These are phyloP conservation scores for Alternaria sp. DNA, from an alignment of 2,329 filamentous ascomycete species.

Conservation along the genomic window DNA sequence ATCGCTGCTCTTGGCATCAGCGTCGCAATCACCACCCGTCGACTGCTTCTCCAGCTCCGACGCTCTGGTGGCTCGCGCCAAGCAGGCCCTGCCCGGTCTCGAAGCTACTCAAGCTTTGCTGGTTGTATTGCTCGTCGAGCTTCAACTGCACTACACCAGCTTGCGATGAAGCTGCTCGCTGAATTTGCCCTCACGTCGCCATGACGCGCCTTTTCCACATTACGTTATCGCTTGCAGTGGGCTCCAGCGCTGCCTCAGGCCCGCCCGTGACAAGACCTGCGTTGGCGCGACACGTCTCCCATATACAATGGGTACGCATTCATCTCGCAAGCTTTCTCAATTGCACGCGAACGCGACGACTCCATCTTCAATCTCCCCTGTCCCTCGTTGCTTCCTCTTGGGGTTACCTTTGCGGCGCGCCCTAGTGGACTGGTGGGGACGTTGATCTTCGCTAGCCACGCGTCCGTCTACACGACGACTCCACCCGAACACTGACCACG, in stretches of 20 bases:
- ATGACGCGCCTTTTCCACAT: constrained; percentile 5
- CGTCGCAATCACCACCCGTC: constrained; percentile 10
- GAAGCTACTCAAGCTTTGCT: constrained; percentile 13
- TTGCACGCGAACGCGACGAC: not conserved
- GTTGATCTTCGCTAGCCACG: constrained; percentile 19
- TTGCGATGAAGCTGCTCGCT: not conserved
- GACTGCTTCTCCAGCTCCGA: not conserved
- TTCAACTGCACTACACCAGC: not conserved
- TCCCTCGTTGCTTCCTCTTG: constrained; percentile 5
- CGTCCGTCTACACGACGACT: constrained; percentile 13
- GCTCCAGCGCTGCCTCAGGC: not conserved
- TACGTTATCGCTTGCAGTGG: constrained; percentile 7
- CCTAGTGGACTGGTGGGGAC: constrained; percentile 8
- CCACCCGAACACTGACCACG: constrained; percentile 8
- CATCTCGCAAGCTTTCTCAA: not conserved
- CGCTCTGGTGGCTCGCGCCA: constrained; percentile 1
- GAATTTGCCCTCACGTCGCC: not conserved
- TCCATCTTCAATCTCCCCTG: constrained; percentile 11
- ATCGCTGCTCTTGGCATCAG: constrained; percentile 8
- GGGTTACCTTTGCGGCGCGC: constrained; percentile 10
- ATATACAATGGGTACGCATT: constrained; percentile 1
- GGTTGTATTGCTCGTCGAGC: not conserved
- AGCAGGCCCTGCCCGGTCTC: not conserved
- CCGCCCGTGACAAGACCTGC: not conserved
- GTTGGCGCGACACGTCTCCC: constrained; percentile 1